Evolutionary conservation across 2,329 filamentous ascomycete species (phyloP).

Genomic region (Fusarium brevicatenulatum): DNA sequence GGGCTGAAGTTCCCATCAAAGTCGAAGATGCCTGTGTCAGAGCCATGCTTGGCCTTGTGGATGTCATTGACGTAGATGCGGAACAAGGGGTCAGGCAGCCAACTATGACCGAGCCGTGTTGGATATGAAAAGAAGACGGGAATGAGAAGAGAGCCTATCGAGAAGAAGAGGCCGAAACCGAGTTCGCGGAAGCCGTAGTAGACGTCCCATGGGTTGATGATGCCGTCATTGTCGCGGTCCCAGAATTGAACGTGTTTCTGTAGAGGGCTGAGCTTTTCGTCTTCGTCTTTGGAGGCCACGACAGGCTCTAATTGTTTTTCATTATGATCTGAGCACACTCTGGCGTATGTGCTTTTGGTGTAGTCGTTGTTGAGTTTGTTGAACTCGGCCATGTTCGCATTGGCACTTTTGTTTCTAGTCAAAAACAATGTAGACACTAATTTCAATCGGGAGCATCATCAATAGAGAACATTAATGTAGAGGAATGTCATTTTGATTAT

Average conservation of each 20-base stretch:
- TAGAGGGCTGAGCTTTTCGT: conserved; percentile 28
- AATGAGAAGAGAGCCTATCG: conserved; percentile 53
- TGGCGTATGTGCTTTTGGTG: not conserved
- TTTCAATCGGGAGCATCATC: not conserved
- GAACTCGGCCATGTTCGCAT: not conserved
- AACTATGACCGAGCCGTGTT: conserved; percentile 48
- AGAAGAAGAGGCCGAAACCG: conserved; percentile 54
- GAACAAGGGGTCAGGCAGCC: conserved; percentile 52
- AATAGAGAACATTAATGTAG: not conserved
- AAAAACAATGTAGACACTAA: not conserved
- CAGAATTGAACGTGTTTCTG: conserved; percentile 56
- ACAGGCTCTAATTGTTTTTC: rapidly evolving
- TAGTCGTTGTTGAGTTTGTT: not conserved
- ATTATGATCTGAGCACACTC: not conserved
- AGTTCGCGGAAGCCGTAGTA: conserved; percentile 54
- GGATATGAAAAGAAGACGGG: conserved; percentile 59
- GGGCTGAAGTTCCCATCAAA: conserved; percentile 59
- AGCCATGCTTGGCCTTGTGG: conserved; percentile 58
- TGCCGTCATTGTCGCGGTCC: conserved; percentile 53
- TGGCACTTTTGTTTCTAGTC: not conserved
- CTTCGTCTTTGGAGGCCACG: not conserved
- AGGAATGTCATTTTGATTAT: not conserved
- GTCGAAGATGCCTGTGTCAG: conserved; percentile 59
- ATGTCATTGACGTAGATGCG: conserved; percentile 52
- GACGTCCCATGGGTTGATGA: conserved; percentile 53